Evolutionary conservation across 495 filamentous ascomycete species (phyloP), one percentile per base, ranked within the genome.

Genomic region (Tuber umbilicatum): DNA sequence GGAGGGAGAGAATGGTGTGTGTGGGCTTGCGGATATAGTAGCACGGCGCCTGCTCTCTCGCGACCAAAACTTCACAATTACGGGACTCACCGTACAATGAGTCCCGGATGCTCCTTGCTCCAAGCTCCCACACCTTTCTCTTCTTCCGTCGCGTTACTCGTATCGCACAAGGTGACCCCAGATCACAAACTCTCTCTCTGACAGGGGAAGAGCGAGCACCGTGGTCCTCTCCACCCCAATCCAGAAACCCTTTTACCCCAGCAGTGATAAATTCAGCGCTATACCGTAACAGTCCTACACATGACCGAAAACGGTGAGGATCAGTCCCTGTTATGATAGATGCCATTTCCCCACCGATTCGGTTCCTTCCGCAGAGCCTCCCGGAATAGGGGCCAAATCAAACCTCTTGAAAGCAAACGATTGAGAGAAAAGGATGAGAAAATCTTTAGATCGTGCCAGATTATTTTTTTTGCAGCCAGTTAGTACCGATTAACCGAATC

Each of bases 331-430:
- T 69, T 73, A 21, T 40, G 39, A 40, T 40, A 40, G 73, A 75
- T 77, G 75, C 64, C 69, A 73, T 73, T 76, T 75, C 77, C 72
- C 77, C 76, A 78, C 71, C 50, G 69, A 79, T 79, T 79, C 77
- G 75, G 72, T 42, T 78, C 64, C 69, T 79, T 67, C 75, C 77
- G 75, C 77, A 79, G 77, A 79, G 77, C 77, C 77, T 76, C 77
- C 55, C 14, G 0, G 12, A 5, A 35, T 14, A 64, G 4, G 4
- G 27, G 10, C 55, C 55, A 35, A 64, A 64, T 64, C 55, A 64
- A 64, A 64, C 35, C 55, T 6, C 12, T 64, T 35, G 6, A 12
- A 17, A 35, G 27, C 55, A 16, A 31, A 12, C 27, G 4, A 6
- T 64, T 35, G 17, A 35, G 55, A 35, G 35, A 35, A 35, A 17